Evolutionary conservation across 805 yeast genomes (phyloP), one percentile per base, ranked within the genome.

Genomic region (Teunomyces funiuensis): DNA sequence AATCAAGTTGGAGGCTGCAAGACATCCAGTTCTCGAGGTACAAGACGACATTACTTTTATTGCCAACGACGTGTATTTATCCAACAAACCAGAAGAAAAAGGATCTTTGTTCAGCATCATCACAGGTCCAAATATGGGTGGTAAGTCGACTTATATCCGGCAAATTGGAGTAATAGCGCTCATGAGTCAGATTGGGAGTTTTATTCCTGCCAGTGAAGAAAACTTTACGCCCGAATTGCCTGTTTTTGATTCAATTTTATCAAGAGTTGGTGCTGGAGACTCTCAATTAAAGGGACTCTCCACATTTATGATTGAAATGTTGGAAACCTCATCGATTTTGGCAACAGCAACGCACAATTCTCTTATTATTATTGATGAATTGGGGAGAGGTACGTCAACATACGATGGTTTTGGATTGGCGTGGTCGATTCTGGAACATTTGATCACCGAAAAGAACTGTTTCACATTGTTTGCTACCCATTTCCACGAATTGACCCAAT

Each of bases 191-290:
- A 78, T 88, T 15, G 97, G 97, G 1, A 84, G 93, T 44, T 90
- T 84, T 57, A 80, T 90, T 18, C 99, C 99, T 2, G 67, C 69
- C 9, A 72, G 70, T 28, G 81, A 73, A 25, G 63, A 53, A 5
- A 48, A 45, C 8, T 43, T 36, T 6, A 45, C 45, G 2, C 90
- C 97, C 0, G 90, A 88, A 53, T 60, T 93, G 18, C 81, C 88
- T 9, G 71, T 93, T 2, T 88, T 91, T 47, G 99, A 93, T 64
- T 88, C 96, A 2, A 84, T 93, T 4, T 74, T 93, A 45, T 95
- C 98, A 10, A 80, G 99, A 57, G 97, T 93, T n/a, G 99, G 99
- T 8, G 98, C 99, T 2, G 95, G 97, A 9, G 99, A 93, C 61
- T 91, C 97, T 0, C 99, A 93, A 64, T 73, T 93, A 57, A 90